Conservation (phyloP, 139 green algal species). For the Limnomonas spitsbergensis region DNA sequence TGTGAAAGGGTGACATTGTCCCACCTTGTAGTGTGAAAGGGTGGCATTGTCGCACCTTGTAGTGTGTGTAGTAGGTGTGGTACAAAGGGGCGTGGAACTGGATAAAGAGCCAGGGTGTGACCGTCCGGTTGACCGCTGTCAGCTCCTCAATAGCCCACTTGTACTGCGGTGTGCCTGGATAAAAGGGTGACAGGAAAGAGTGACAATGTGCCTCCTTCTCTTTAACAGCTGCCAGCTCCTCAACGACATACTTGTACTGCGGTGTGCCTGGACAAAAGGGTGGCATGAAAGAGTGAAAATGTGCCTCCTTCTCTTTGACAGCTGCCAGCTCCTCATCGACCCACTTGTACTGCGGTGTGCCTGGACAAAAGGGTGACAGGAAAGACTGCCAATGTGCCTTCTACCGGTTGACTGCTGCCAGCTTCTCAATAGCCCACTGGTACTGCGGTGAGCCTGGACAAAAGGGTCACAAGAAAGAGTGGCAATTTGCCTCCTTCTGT, state of each 20-base stretch:
- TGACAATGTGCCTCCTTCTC: too few species aligned
- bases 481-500: too few species aligned
- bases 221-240: neutral
- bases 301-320: too few species aligned
- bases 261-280: too few species aligned
- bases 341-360: neutral
- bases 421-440: neutral
- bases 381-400: too few species aligned
- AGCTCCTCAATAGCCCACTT: neutral
- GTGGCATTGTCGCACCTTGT: constrained; percentile 23
- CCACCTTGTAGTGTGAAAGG: too few species aligned
- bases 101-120: neutral
- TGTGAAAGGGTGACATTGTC: too few species aligned
- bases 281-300: too few species aligned
- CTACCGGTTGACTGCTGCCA: neutral
- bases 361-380: too few species aligned
- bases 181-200: too few species aligned
- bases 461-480: too few species aligned
- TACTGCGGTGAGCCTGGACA: neutral
- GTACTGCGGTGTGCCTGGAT: neutral
- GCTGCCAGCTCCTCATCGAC: neutral
- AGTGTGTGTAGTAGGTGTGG: constrained; percentile 30
- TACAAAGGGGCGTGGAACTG: constrained; percentile 14
- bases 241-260: neutral
- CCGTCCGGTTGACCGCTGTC: neutral